Evolutionary conservation across 306 rosid species (phyloP).

Genomic region (Fragaria nilgerrensis): DNA sequence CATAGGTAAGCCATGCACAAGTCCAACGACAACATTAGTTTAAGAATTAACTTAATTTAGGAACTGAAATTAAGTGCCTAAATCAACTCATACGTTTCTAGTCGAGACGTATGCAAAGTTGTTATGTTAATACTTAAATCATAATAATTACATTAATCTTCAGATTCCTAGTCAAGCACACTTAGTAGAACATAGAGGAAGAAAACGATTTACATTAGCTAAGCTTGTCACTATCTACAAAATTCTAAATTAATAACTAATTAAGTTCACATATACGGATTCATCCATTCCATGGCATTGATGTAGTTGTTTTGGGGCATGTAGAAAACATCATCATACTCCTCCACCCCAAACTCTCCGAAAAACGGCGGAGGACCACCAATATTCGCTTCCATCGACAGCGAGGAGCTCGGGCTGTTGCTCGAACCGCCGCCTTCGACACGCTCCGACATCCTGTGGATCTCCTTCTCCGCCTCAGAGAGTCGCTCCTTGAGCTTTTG

Average conservation of each 20-base stretch:
- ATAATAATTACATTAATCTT: constrained; percentile 28
- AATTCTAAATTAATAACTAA: constrained; percentile 13
- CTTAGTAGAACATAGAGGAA: constrained; percentile 23
- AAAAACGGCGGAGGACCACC: constrained; percentile 53
- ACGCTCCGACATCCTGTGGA: constrained; percentile 42
- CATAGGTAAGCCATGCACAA: neutral
- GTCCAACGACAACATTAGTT: neutral
- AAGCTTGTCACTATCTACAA: constrained; percentile 57
- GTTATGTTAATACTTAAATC: constrained; percentile 15
- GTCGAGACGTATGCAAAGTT: constrained; percentile 2
- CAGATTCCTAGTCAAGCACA: constrained; percentile 39
- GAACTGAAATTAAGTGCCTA: neutral
- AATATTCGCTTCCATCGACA: constrained; percentile 44
- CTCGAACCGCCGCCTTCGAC: constrained; percentile 35
- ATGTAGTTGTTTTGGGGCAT: constrained; percentile 41
- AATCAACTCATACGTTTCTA: neutral
- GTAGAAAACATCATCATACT: constrained; percentile 44
- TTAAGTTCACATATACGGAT: constrained; percentile 34
- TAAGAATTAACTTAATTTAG: neutral
- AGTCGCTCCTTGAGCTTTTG: constrained; percentile 60
- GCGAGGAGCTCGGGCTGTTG: constrained; percentile 61
- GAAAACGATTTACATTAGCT: constrained; percentile 37
- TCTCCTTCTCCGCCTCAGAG: constrained; percentile 56
- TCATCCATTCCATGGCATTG: constrained; percentile 67
- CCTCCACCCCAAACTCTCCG: constrained; percentile 59